These are phyloP conservation scores for Hyphopichia burtonii DNA, from an alignment of 1,139 yeast genomes.

Conservation along the genomic window DNA sequence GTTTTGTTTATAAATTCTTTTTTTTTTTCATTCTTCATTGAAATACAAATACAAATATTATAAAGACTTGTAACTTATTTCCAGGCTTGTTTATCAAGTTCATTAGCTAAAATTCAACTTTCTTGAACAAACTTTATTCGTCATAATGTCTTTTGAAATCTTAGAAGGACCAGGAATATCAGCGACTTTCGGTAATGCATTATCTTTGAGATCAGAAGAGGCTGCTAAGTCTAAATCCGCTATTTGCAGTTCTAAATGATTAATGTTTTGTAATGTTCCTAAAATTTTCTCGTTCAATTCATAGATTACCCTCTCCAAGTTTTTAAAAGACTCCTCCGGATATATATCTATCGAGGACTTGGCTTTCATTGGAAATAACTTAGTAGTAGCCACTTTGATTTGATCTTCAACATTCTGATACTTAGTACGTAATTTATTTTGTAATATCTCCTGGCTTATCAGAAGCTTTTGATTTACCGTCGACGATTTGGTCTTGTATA, in stretches of 20 bases:
- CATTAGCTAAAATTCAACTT: not conserved
- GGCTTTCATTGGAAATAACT: conserved; percentile 28
- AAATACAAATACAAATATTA: not conserved
- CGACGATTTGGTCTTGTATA: conserved; percentile 8
- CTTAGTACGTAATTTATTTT: conserved; percentile 18
- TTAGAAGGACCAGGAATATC: not conserved
- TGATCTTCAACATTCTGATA: conserved; percentile 14
- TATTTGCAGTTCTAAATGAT: conserved; percentile 11
- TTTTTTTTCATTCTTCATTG: not conserved
- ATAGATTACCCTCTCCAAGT: conserved; percentile 20
- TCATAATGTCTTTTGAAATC: not conserved
- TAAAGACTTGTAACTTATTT: not conserved
- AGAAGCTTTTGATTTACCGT: conserved; percentile 8
- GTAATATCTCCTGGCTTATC: conserved; percentile 14
- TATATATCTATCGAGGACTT: conserved; percentile 4
- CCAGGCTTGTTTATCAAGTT: not conserved
- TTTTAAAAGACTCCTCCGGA: conserved; percentile 13
- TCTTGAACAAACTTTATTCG: not conserved
- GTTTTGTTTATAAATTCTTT: not conserved
- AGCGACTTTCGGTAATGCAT: not conserved
- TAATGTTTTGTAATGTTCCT: conserved; percentile 13
- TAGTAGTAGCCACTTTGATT: conserved; percentile 17
- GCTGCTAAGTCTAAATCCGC: conserved; percentile 4
- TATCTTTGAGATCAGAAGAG: not conserved
- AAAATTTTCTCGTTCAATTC: conserved; percentile 19